Evolutionary conservation across 2,329 filamentous ascomycete species (phyloP).

Genomic region (Cordyceps javanica): DNA sequence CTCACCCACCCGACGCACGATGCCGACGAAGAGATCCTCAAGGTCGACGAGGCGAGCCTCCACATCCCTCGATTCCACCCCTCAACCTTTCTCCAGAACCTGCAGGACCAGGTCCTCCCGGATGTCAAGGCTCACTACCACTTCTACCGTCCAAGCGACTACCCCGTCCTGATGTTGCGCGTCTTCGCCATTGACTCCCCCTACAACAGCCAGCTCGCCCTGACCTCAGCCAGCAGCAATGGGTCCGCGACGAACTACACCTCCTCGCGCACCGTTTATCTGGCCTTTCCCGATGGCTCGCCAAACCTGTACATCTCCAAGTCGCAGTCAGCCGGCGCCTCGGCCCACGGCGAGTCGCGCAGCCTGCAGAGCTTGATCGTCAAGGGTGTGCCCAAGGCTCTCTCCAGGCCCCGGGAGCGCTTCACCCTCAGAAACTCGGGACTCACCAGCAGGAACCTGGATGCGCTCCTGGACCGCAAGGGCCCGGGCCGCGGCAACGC

Average conservation of each 20-base stretch:
- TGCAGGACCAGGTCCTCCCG: constrained; percentile 68
- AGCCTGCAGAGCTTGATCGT: constrained; percentile 66
- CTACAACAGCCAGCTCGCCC: constrained; percentile 58
- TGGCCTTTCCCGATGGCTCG: constrained; percentile 76
- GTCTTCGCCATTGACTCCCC: constrained; percentile 76
- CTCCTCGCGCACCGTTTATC: constrained; percentile 64
- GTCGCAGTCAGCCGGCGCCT: constrained; percentile 37
- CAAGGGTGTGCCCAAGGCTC: constrained; percentile 74
- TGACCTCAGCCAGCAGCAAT: constrained; percentile 27
- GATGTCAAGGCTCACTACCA: constrained; percentile 81
- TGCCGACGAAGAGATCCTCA: constrained; percentile 32
- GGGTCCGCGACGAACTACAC: constrained; percentile 45
- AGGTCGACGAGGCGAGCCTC: constrained; percentile 40
- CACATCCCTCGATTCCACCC: constrained; percentile 69
- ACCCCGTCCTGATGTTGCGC: constrained; percentile 69
- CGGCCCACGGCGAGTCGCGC: constrained; percentile 45
- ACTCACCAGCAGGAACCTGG: constrained; percentile 64
- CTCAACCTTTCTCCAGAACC: constrained; percentile 68
- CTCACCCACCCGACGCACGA: constrained; percentile 35
- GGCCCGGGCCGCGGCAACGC: constrained; percentile 65
- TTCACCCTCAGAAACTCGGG: constrained; percentile 64
- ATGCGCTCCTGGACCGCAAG: constrained; percentile 60
- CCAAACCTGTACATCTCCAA: constrained; percentile 66
- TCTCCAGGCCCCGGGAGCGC: constrained; percentile 67
- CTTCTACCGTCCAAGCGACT: constrained; percentile 61